Evolutionary conservation across 176 grass and related monocot genomes (phyloP), one percentile per base, ranked within the genome.

Genomic region (Triticum timopheevii): DNA sequence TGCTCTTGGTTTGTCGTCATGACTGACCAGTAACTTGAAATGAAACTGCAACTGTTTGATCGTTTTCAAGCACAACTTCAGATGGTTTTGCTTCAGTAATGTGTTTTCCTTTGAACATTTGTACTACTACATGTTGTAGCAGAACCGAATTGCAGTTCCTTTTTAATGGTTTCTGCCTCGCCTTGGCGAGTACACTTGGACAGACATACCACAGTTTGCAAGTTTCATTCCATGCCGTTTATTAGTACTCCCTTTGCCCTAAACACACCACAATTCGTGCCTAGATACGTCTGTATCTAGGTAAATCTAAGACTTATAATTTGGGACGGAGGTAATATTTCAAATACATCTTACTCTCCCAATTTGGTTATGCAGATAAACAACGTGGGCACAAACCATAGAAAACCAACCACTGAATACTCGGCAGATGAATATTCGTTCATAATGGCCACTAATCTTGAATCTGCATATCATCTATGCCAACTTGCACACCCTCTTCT

Each of bases 401-500:
- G 52, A 72, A 94, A 91, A n/a, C 10, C 81, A 23, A 94, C 96
- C 12, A 71, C 80, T 73, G 90, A 96, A 25, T 98, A 62, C 83
- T 86, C 74, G 58, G 65, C 87, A 33, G 88, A 94, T 13, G 93
- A 98, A 5, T 98, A 92, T 79, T 94, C 92, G 4, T 90, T 92
- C 42, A 2, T 96, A 36, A 98, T 96, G 93, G 39, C 34, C n/a
- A 94, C 92, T 27, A 96, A 98, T 79, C 88, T 98, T 47, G 96
- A 98, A 20, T 98, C 96, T 39, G 76, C 86, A 3, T 98, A 90
- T 86, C 93, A 98, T 85, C 42, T 94, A 31, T 96, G 90, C 88
- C 96, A 98, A 92, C 85, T 98, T 78, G 86, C 93, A 24, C 92
- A 98, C 77, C 92, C 96, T 89, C 90, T 96, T 84, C 73, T 98